phyloP scores from a whole-genome alignment of 345 rosid genomes.

The Citrus australasica region DNA sequence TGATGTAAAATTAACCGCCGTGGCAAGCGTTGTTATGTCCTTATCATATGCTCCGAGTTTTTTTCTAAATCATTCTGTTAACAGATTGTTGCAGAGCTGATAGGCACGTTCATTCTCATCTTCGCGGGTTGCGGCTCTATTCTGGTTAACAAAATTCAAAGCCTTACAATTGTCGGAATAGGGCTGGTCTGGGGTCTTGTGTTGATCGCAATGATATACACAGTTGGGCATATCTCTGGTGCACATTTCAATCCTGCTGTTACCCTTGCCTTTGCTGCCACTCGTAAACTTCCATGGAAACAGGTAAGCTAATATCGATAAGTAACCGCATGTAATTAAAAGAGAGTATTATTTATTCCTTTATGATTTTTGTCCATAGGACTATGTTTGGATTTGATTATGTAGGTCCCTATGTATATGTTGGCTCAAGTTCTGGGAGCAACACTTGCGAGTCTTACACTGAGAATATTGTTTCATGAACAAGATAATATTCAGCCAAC shows the following conservation, averaged over 20 bases:
- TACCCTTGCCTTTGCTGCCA: conserved; percentile 37
- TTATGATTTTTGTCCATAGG: too few species aligned
- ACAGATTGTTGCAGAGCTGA: conserved; percentile 43
- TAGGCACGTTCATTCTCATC: conserved; percentile 43
- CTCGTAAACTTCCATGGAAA: conserved; percentile 38
- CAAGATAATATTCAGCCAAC: conserved; percentile 17
- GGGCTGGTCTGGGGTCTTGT: conserved; percentile 45
- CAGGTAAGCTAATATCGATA: conserved; percentile 20
- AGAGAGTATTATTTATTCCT: too few species aligned
- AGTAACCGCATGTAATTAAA: too few species aligned
- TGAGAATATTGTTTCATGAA: conserved; percentile 27
- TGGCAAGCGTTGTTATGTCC: background rate
- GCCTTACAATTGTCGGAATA: conserved; percentile 36
- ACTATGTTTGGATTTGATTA: background rate
- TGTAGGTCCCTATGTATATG: conserved; percentile 38
- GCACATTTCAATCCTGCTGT: conserved; percentile 60
- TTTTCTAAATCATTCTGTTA: background rate
- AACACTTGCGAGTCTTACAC: conserved; percentile 38
- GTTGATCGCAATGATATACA: conserved; percentile 39
- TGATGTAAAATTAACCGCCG: background rate
- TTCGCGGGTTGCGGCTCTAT: conserved; percentile 43
- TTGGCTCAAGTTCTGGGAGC: conserved; percentile 43
- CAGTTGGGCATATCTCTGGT: conserved; percentile 47
- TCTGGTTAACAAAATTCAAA: conserved; percentile 26
- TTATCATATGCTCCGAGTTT: background rate